A percentile compares a stretch with the other conserved stretches of the same genome.
phyloP scores from a whole-genome alignment of 768 basidiomycete genomes.

The Hemileccinum rubropunctum region DNA sequence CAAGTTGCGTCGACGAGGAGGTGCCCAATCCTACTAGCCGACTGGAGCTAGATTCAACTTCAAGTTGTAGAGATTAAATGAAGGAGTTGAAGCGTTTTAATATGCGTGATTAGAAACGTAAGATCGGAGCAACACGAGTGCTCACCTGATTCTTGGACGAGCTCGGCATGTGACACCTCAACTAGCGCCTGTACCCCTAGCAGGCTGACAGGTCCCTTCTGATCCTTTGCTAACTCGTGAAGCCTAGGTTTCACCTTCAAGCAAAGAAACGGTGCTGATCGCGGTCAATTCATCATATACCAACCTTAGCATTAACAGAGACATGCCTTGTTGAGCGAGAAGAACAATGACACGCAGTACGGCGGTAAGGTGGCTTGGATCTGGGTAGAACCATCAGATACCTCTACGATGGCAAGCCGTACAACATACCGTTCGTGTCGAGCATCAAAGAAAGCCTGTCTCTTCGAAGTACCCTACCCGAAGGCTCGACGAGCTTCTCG shows the following conservation, averaged over 20 bases:
- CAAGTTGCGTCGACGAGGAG: conserved; percentile 2
- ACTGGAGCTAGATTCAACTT: neutral
- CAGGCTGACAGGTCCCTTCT: conserved; percentile 12
- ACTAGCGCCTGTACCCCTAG: conserved; percentile 22
- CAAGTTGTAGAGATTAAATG: neutral
- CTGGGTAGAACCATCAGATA: neutral
- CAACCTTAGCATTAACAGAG: neutral
- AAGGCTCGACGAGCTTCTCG: conserved; percentile 1
- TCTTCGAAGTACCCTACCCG: neutral
- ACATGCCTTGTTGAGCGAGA: conserved; percentile 6
- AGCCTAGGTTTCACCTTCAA: conserved; percentile 7
- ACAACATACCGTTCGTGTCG: neutral
- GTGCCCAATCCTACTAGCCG: neutral
- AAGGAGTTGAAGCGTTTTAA: neutral
- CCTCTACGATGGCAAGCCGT: neutral
- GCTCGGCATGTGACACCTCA: conserved; percentile 9
- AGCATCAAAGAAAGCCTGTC: conserved; percentile 14
- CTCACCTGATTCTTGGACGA: conserved; percentile 11
- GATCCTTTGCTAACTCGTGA: conserved; percentile 9
- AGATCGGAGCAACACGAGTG: neutral
- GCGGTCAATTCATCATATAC: neutral
- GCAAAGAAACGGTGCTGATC: conserved; percentile 5
- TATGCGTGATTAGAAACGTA: neutral
- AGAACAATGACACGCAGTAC: conserved; percentile 11
- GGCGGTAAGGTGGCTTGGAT: conserved; percentile 11